Percentiles rank a stretch among this genome's conserved stretches.
Conservation (phyloP, 768 basidiomycete genomes). For the Gymnopilus junonius region DNA sequence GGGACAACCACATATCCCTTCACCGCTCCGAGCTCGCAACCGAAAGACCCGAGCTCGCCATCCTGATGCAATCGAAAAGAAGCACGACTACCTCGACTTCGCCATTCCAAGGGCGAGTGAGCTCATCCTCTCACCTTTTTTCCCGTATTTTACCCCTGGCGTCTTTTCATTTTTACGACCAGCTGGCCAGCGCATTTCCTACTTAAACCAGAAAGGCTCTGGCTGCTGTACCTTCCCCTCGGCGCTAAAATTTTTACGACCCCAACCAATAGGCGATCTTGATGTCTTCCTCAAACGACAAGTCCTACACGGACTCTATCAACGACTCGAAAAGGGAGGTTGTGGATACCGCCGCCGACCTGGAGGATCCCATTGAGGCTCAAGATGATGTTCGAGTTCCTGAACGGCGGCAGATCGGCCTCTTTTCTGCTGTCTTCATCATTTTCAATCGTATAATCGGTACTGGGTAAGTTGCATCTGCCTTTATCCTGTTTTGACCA, state of each 20-base stretch:
- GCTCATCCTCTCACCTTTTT: not conserved
- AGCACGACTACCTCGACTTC: not conserved
- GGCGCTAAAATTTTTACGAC: not conserved
- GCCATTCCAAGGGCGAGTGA: not conserved
- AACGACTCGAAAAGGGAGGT: not conserved
- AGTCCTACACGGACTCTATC: not conserved
- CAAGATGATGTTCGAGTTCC: not conserved
- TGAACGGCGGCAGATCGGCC: slow-evolving; percentile 20
- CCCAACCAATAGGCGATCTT: not conserved
- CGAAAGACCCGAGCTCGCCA: not conserved
- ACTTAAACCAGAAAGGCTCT: not conserved
- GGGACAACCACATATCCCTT: not conserved
- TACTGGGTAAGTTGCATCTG: slow-evolving; percentile 39
- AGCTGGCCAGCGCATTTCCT: slow-evolving; percentile 1
- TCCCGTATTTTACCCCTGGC: not conserved
- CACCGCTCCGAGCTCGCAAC: not conserved
- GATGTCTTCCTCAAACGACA: not conserved
- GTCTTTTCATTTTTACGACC: slow-evolving; percentile 2
- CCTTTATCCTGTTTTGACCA: not conserved
- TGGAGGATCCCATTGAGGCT: not conserved
- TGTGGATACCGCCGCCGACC: not conserved
- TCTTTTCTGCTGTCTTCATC: slow-evolving; percentile 42
- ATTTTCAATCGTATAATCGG: slow-evolving; percentile 50
- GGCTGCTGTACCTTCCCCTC: not conserved
- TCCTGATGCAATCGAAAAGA: not conserved